Evolutionary conservation across 2,329 filamentous ascomycete species (phyloP).

Genomic region (Beauveria sp.): DNA sequence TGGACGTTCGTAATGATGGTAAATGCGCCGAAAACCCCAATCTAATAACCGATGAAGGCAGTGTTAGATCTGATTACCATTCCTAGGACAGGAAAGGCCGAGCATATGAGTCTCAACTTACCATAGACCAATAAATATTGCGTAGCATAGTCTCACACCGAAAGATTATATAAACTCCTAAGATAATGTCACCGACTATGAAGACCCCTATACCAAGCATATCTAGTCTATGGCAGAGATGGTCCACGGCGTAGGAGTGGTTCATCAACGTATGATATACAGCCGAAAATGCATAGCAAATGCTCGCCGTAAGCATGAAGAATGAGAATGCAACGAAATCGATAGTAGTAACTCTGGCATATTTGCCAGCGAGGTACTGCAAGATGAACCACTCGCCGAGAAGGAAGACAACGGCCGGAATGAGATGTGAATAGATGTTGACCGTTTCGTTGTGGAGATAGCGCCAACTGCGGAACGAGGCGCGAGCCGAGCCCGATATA

Average conservation of each 20-base stretch:
- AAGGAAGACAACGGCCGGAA: conserved; percentile 31
- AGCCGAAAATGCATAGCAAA: conserved; percentile 16
- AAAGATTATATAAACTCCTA: conserved; percentile 19
- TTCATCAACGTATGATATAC: conserved; percentile 20
- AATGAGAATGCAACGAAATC: conserved; percentile 17
- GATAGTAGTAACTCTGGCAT: conserved; percentile 14
- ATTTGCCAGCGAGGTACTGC: conserved; percentile 16
- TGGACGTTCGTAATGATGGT: conserved; percentile 27
- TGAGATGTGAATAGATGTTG: conserved; percentile 29
- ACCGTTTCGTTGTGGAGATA: conserved; percentile 29
- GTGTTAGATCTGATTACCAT: conserved; percentile 10
- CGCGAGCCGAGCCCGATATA: conserved; percentile 26
- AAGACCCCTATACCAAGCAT: too few relatives aligned
- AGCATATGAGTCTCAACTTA: conserved; percentile 16
- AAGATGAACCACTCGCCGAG: conserved; percentile 21
- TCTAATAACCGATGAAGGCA: conserved; percentile 12
- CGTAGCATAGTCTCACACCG: conserved; percentile 20
- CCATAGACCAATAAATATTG: conserved; percentile 22
- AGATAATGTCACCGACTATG: too few relatives aligned
- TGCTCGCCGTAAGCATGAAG: conserved; percentile 16
- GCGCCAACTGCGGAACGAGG: conserved; percentile 31
- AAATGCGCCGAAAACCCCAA: conserved; percentile 15
- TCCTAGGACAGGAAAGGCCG: conserved; percentile 7
- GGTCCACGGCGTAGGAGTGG: conserved; percentile 17
- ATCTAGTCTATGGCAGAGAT: conserved; percentile 14